These are phyloP conservation scores for Paraleonurus japonicus DNA, from an alignment of 257 asterid genomes.

Conservation along the genomic window DNA sequence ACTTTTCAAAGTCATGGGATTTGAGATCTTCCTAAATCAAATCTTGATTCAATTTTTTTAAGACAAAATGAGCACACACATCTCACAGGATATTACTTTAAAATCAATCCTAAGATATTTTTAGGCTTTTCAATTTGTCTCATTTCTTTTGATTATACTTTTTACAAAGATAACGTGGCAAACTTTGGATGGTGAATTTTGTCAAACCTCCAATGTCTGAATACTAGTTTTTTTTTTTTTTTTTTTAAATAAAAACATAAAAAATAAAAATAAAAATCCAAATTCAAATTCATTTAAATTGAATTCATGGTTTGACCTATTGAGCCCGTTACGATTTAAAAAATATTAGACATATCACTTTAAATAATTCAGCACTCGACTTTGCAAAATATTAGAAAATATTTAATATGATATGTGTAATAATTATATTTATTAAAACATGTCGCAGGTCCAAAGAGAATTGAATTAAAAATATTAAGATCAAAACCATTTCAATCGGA, in stretches of 20 bases:
- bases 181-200: not conserved
- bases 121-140: conserved; percentile 24
- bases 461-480: no score
- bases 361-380: not conserved
- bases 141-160: conserved; percentile 11
- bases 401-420: no score
- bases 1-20: conserved; percentile 34
- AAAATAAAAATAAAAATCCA: not conserved
- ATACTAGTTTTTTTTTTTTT: not conserved
- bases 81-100: conserved; percentile 25
- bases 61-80: conserved; percentile 35
- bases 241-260: no score
- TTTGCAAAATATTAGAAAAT: no score
- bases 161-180: not conserved
- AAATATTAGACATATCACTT: no score
- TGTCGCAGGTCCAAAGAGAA: not conserved
- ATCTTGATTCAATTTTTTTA: conserved; percentile 22
- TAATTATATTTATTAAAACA: not conserved
- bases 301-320: not conserved
- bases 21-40: conserved; percentile 29
- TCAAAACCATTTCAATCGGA: no score
- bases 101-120: conserved; percentile 28
- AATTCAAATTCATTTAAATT: not conserved
- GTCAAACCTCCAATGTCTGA: not conserved
- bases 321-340: not conserved